Base-by-base conservation (phyloP, 495 filamentous ascomycete species). In the Talaromyces stipitatus region DNA sequence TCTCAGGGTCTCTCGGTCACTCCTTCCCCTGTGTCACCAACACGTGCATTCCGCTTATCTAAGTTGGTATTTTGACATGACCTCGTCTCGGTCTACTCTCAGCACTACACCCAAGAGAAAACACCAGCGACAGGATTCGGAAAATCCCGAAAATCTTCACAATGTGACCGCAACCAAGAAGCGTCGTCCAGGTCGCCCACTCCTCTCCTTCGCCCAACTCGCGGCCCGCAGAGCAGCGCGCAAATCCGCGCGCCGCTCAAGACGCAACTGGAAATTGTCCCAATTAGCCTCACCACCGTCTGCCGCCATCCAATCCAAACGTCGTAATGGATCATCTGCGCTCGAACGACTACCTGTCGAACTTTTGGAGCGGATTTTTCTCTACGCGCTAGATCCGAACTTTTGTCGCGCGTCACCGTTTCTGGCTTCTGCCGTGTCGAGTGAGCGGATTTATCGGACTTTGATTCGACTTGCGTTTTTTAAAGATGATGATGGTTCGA, bases 311-410 rank as follows among this genome's bases (percentile, higher is more conserved):
- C 46, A 47, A 55, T 22, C 36, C n/a, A 38, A 32, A 28, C 26
- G 22, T 27, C 50, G 32, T 29, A 43, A 47, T n/a, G 54, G 30
- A n/a, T 45, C 50, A 45, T 77, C 75, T 4, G 57, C 54, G 16
- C 66, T 85, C 4, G 82, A 84, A 60, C 59, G 61, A 10, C 65
- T 85, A 1, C 82, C 80, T 1, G 71, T 72, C 1, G 82, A 85
- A 58, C 54, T 85, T 8, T 65, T 85, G 29, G 75, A 82, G 61
- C 63, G 69, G 50, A 78, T 84, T 30, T 83, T 82, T 48, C 66
- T 82, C 14, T 65, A 77, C 47, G 69, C 74, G 20, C 50, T 78
- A 58, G 80, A 83, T 55, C 38, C 76, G 20, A 73, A 73, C 28
- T 62, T 85, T 4, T 73, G 78, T 7, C 67, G 71, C 16, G 66